These are phyloP conservation scores for Kodamaea neixiangensis DNA, from an alignment of 805 yeast species.

Conservation along the genomic window DNA sequence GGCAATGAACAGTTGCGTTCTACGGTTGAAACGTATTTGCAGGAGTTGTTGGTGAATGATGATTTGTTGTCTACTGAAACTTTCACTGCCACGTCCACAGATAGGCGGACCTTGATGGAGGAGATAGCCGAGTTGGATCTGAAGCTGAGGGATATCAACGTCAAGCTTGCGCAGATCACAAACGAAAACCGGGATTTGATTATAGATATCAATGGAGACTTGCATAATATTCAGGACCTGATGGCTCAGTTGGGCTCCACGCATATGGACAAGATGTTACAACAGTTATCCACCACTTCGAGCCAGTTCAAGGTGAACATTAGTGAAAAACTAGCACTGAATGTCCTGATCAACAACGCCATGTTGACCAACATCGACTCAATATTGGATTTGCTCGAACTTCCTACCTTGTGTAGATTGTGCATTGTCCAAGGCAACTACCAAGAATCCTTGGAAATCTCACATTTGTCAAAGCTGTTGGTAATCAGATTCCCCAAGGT, in stretches of 20 bases:
- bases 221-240: slow-evolving; percentile 27
- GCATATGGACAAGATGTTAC: slow-evolving; percentile 12
- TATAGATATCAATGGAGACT: slow-evolving; percentile 39
- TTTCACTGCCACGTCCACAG: slow-evolving; percentile 33
- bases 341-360: slow-evolving; percentile 27
- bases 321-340: slow-evolving; percentile 22
- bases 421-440: slow-evolving; percentile 86
- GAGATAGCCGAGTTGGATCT: slow-evolving; percentile 76
- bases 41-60: slow-evolving; percentile 49
- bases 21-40: slow-evolving; percentile 33
- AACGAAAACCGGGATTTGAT: slow-evolving; percentile 48
- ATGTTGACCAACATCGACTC: slow-evolving; percentile 66
- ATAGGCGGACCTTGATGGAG: slow-evolving; percentile 50
- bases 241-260: slow-evolving; percentile 12
- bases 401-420: slow-evolving; percentile 81
- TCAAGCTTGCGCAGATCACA: slow-evolving; percentile 43
- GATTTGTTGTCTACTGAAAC: slow-evolving; percentile 46
- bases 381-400: slow-evolving; percentile 73
- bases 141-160: slow-evolving; percentile 49
- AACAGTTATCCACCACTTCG: slow-evolving; percentile 7
- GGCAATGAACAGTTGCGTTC: slow-evolving; percentile 20
- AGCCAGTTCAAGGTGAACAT: slow-evolving; percentile 18
- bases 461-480: slow-evolving; percentile 69
- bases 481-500: slow-evolving; percentile 67
- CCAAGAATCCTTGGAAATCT: slow-evolving; percentile 84